Evolutionary conservation across 2,329 filamentous ascomycete species (phyloP), one percentile per base, ranked within the genome.

Genomic region (Colletotrichum sp.): DNA sequence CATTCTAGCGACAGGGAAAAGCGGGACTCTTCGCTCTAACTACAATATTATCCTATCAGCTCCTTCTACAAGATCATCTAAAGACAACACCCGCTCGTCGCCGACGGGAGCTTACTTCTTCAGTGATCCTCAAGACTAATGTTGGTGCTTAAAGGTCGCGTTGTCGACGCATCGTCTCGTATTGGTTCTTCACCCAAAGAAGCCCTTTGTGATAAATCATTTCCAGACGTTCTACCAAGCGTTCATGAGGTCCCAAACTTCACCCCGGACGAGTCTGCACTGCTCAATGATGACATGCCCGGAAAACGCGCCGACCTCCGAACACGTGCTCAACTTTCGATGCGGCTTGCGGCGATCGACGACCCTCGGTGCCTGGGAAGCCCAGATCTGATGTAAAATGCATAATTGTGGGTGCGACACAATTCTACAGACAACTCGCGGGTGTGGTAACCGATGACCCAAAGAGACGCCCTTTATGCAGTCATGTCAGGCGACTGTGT

Each of bases 141-240:
- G 0, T 48, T 7, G 0, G 10, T 48, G 3, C 6, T 0, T 48
- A 1, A 21, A 7, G 9, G 3, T 16, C n/a, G 6, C 4, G 1
- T 13, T 21, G 3, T n/a, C 18, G 18, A 43, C 39, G 3, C 18
- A 2, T n/a, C 1, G 8, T 48, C 39, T 12, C 18, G 4, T n/a
- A 5, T 0, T n/a, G 18, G 8, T n/a, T 2, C 13, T 48, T 6
- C 18, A 1, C 13, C 10, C 10, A 48, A 21, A n/a, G 7, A 21
- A 6, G 10, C 6, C n/a, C 18, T 48, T 21, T 12, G 14, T 48
- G 43, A 3, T 21, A 21, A n/a, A n/a, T 21, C 5, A 12, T 21
- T 3, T 13, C 6, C n/a, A 48, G 9, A 2, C 6, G 10, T 48
- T 21, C 6, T 21, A 21, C 43, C 10, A 48, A 48, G 43, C n/a